Percentiles rank a stretch among this genome's conserved stretches.
These are phyloP conservation scores for Monarda citriodora DNA, from an alignment of 305 asterid genomes.

Conservation along the genomic window DNA sequence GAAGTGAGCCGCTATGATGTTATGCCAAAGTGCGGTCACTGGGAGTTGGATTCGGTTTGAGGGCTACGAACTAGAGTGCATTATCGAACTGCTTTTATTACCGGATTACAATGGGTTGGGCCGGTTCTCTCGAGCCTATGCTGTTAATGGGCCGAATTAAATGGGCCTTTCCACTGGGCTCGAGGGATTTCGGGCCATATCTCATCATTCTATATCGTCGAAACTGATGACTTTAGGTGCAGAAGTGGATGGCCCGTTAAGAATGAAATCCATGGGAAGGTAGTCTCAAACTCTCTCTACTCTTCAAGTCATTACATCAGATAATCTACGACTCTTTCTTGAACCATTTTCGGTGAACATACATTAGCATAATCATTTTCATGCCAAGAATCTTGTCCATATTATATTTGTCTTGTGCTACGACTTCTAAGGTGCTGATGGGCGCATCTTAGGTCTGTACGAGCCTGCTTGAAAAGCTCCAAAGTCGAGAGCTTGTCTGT, in stretches of 20 bases:
- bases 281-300: conserved; percentile 19
- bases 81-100: no score
- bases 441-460: conserved; percentile 69
- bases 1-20: no score
- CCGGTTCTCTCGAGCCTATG: no score
- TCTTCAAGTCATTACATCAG: conserved; percentile 8
- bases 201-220: no score
- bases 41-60: no score
- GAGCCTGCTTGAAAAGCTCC: conserved; percentile 48
- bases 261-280: conserved; percentile 95
- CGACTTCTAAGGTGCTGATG: conserved; percentile 41
- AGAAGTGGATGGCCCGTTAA: conserved; percentile 90
- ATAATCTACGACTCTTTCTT: conserved; percentile 7
- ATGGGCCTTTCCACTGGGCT: no score
- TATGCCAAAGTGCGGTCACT: no score
- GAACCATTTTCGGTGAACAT: neutral
- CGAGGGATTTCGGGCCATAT: no score
- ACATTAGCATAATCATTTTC: neutral
- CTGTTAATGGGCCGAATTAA: no score
- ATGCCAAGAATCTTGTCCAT: neutral
- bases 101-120: no score
- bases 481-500: neutral
- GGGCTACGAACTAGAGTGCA: no score
- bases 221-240: conserved; percentile 91
- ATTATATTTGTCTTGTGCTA: neutral